Base-by-base conservation (phyloP, 2,329 filamentous ascomycete genomes). In the Pseudocercospora macadamiae region DNA sequence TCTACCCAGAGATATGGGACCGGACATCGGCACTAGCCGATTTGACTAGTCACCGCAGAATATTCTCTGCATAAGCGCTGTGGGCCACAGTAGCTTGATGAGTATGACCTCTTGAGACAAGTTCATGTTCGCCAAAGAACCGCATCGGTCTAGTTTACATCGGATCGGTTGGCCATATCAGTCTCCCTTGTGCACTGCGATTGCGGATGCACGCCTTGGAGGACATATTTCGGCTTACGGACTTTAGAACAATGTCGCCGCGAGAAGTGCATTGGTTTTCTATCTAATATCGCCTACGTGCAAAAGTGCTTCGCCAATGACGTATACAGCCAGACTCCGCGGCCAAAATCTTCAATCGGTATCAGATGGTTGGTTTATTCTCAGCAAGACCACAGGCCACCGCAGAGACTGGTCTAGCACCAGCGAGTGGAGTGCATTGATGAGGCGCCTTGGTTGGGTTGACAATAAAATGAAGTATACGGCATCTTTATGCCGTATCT, bases 361-460 rank as follows among this genome's bases (percentile, higher is more conserved):
- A 51, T 51, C 10, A 21, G 28, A 34, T 51, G 48, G 48, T 51
- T 51, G 48, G 48, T 25, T 16, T n/a, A n/a, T n/a, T n/a, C n/a
- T n/a, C n/a, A n/a, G n/a, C n/a, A n/a, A n/a, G n/a, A n/a, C 14
- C 21, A 18, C 39, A n/a, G 16, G 39, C 16, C 14, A 23, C 39
- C 18, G 25, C 28, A 23, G 19, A 30, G 28, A n/a, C n/a, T 18
- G 7, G 25, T 10, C 19, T 23, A 14, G 28, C 45, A 25, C 37
- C 14, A 16, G 19, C n/a, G n/a, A 44, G 37, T 21, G 37, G 19
- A 16, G 6, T 44, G 6, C 37, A 44, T 44, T 10, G 45, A 49
- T 28, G 45, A 49, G 9, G 45, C 28, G 23, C 45, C 45, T 16
- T 26, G 6, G 45, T 21, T 16, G 37, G n/a, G n/a, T 6, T 16